These are phyloP conservation scores for Phytophthora cactorum DNA, from an alignment of 352 stramenopile species.

Conservation along the genomic window DNA sequence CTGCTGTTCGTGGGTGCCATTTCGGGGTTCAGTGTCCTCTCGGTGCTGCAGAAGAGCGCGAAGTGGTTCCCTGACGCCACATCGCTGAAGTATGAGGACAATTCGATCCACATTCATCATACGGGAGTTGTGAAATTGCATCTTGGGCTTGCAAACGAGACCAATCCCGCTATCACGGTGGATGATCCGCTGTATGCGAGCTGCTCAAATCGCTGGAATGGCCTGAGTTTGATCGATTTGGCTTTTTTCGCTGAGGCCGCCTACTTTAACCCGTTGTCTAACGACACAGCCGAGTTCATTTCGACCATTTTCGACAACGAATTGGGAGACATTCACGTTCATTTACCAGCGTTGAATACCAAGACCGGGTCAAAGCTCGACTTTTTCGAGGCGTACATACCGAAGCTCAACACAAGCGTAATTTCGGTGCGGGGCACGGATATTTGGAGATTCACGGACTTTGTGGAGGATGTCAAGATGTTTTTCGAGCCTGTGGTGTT, in stretches of 20 bases:
- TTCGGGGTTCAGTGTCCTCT: slow-evolving; percentile 80
- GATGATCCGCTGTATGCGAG: slow-evolving; percentile 73
- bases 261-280: slow-evolving; percentile 90
- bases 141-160: slow-evolving; percentile 64
- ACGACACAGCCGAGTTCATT: slow-evolving; percentile 72
- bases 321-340: slow-evolving; percentile 55
- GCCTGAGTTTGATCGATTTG: slow-evolving; percentile 81
- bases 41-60: slow-evolving; percentile 66
- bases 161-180: slow-evolving; percentile 43
- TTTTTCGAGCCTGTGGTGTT: slow-evolving; percentile 92
- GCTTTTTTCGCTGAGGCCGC: slow-evolving; percentile 86
- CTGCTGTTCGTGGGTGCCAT: slow-evolving; percentile 73
- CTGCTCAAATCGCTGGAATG: slow-evolving; percentile 79
- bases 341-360: slow-evolving; percentile 75
- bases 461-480: slow-evolving; percentile 93
- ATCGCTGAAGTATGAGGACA: slow-evolving; percentile 63
- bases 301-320: slow-evolving; percentile 65
- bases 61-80: slow-evolving; percentile 86
- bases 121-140: slow-evolving; percentile 88
- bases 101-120: slow-evolving; percentile 85
- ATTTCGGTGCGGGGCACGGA: slow-evolving; percentile 90
- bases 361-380: slow-evolving; percentile 86
- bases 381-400: slow-evolving; percentile 85
- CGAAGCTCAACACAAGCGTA: slow-evolving; percentile 82
- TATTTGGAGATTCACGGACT: slow-evolving; percentile 90